A percentile compares a stretch with the other conserved stretches of the same genome.
These are phyloP conservation scores for Sporothrix phasma DNA, from an alignment of 2,329 filamentous ascomycete genomes.

Conservation along the genomic window DNA sequence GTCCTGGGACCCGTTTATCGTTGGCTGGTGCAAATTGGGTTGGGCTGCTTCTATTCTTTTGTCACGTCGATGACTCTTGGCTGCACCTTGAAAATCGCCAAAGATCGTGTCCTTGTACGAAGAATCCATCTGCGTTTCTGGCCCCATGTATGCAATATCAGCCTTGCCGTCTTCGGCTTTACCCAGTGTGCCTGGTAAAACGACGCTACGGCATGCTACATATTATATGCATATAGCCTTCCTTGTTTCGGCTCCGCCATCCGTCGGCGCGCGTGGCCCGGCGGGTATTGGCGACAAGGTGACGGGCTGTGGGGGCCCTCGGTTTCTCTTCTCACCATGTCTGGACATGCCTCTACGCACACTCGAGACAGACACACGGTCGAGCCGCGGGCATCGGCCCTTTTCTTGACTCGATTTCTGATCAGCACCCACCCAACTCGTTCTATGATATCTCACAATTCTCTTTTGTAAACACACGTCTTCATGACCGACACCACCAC, in stretches of 20 bases:
- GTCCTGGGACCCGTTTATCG: neutral
- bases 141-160: neutral
- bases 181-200: neutral
- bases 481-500: neutral
- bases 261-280: conserved; percentile 7
- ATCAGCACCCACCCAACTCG: no score
- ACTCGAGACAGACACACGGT: no score
- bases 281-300: neutral
- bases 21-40: neutral
- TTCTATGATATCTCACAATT: no score
- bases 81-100: no score
- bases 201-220: no score
- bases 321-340: neutral
- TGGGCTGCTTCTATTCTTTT: neutral
- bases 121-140: no score
- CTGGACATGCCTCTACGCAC: no score
- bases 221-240: neutral
- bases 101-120: no score
- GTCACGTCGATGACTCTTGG: neutral
- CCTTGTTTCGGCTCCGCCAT: neutral
- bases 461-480: neutral
- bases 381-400: no score
- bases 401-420: no score
- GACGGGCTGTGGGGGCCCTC: neutral
- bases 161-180: neutral